Evolutionary conservation across 768 basidiomycete species (phyloP).

Genomic region (Phanerochaete sordida): DNA sequence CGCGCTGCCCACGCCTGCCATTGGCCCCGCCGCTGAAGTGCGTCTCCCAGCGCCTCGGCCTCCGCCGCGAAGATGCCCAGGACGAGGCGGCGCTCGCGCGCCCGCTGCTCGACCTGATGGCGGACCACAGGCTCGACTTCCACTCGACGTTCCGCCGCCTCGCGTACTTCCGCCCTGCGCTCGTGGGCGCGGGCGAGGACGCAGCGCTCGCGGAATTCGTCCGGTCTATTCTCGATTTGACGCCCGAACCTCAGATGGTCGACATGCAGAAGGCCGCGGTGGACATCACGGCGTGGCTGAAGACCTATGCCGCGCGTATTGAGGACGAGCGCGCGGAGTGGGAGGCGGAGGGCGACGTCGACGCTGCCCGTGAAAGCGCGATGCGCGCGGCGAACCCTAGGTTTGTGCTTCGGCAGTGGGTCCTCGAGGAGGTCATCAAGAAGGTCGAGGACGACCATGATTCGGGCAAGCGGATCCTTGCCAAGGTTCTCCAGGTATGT

Average conservation of each 20-base stretch:
- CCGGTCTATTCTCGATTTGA: constrained; percentile 39
- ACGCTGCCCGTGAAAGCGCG: constrained; percentile 44
- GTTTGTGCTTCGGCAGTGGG: constrained; percentile 93
- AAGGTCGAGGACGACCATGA: constrained; percentile 64
- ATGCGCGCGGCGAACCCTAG: constrained; percentile 75
- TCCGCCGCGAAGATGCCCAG: constrained; percentile 47
- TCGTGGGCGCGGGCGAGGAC: constrained; percentile 1
- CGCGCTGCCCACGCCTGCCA: neutral
- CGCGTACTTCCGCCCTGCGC: constrained; percentile 51
- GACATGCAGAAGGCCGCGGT: constrained; percentile 42
- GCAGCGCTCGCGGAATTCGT: constrained; percentile 40
- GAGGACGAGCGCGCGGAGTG: constrained; percentile 48
- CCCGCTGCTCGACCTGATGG: constrained; percentile 74
- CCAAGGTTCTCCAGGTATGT: constrained; percentile 79
- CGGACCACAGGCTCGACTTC: constrained; percentile 78
- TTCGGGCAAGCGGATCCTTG: constrained; percentile 63
- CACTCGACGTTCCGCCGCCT: constrained; percentile 80
- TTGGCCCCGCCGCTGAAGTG: neutral
- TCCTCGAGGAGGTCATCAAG: constrained; percentile 88
- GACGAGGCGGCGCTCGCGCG: constrained; percentile 63
- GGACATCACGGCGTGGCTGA: constrained; percentile 64
- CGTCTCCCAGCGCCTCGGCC: constrained; percentile 63
- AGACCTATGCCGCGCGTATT: constrained; percentile 56
- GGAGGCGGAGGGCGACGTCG: constrained; percentile 34
- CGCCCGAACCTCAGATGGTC: constrained; percentile 43